These are phyloP conservation scores for Smithsoniella earleae DNA, from an alignment of 163 green algal species.

Conservation along the genomic window DNA sequence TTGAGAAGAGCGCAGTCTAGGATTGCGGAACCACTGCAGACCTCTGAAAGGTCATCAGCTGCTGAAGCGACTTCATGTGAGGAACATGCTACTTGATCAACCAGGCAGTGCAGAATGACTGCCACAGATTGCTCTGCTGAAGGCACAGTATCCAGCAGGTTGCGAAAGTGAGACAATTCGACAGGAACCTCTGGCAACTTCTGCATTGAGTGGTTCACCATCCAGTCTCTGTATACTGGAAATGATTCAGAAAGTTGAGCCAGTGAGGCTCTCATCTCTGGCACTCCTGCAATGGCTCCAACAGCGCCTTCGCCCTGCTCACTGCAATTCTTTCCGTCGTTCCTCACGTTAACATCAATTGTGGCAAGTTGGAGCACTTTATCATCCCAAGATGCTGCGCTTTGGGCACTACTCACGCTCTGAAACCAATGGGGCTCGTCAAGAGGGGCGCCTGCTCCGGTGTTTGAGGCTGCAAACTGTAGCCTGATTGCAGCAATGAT, in stretches of 20 bases:
- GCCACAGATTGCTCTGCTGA: not conserved
- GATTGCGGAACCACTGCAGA: not conserved
- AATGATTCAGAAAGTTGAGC: not conserved
- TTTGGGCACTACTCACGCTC: not conserved
- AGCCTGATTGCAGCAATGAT: constrained; percentile 6
- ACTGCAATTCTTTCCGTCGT: not conserved
- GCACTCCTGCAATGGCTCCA: not conserved
- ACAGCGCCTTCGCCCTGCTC: not conserved
- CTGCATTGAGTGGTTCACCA: not conserved
- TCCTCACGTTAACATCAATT: not conserved
- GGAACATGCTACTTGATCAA: constrained; percentile 5
- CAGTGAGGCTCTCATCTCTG: not conserved
- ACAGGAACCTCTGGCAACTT: not conserved
- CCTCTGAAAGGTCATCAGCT: not conserved
- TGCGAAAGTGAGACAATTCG: not conserved
- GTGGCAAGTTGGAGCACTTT: not conserved
- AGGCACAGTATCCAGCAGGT: not conserved
- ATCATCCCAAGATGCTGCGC: not conserved
- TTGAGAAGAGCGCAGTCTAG: not conserved
- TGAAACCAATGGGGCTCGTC: not conserved
- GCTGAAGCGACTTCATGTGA: too few species aligned
- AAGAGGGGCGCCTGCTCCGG: not conserved
- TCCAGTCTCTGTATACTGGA: not conserved
- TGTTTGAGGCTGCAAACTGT: not conserved
- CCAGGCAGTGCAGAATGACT: not conserved